phyloP scores from a whole-genome alignment of 768 basidiomycete species.

The Leucogyrophana mollusca region DNA sequence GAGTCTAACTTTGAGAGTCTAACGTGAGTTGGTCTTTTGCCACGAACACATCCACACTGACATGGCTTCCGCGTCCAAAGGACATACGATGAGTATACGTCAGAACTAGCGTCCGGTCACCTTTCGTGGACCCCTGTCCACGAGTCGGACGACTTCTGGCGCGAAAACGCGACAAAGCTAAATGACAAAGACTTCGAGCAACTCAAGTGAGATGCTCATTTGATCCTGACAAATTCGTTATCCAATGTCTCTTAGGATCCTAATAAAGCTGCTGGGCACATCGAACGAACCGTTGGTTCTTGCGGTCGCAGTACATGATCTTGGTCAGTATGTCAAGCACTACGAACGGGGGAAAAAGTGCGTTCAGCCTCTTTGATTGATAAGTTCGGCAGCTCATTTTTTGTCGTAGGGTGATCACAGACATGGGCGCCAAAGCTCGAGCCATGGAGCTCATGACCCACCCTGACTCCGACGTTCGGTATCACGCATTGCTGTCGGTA shows the following conservation, averaged over 20 bases:
- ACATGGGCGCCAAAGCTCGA: slow-evolving; percentile 81
- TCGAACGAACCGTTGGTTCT: slow-evolving; percentile 76
- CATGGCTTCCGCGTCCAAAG: slow-evolving; percentile 43
- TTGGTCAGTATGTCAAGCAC: slow-evolving; percentile 93
- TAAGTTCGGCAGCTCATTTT: no score
- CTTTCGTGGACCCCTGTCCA: slow-evolving; percentile 96
- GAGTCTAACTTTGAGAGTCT: slow-evolving; percentile 81
- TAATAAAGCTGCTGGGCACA: slow-evolving; percentile 69
- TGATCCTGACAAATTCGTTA: not conserved
- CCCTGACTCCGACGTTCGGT: slow-evolving; percentile 83
- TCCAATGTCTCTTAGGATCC: slow-evolving; percentile 44
- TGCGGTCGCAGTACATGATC: slow-evolving; percentile 89
- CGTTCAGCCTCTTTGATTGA: slow-evolving; percentile 19
- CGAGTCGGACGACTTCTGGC: slow-evolving; percentile 97
- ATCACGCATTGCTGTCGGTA: slow-evolving; percentile 87
- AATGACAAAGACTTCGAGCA: slow-evolving; percentile 84
- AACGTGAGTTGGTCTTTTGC: slow-evolving; percentile 59
- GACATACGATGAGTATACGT: slow-evolving; percentile 95
- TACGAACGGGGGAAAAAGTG: slow-evolving; percentile 92
- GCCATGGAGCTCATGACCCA: slow-evolving; percentile 95
- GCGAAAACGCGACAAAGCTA: slow-evolving; percentile 85
- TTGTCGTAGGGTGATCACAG: slow-evolving; percentile 70
- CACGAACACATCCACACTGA: not conserved
- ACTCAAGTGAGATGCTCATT: slow-evolving; percentile 57
- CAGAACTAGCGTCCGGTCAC: slow-evolving; percentile 86